phyloP scores from a whole-genome alignment of 345 rosid genomes.

The Nephelium lappaceum region DNA sequence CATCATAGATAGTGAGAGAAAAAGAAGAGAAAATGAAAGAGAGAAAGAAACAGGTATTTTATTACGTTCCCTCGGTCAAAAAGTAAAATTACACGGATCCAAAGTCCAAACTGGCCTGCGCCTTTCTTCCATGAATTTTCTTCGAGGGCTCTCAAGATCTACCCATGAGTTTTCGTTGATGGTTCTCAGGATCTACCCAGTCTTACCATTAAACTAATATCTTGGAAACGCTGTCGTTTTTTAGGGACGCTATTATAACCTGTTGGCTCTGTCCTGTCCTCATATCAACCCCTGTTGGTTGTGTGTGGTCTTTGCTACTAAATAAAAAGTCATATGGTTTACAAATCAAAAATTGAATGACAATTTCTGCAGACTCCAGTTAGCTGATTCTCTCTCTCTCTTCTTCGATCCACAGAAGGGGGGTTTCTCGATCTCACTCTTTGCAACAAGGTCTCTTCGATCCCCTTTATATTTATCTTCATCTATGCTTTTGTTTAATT shows the following conservation, averaged over 20 bases:
- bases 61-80: too few relatives aligned
- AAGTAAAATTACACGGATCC: too few relatives aligned
- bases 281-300: not conserved
- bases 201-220: not conserved
- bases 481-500: not conserved
- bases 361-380: not conserved
- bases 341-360: not conserved
- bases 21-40: too few relatives aligned
- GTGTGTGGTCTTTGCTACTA: not conserved
- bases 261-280: not conserved
- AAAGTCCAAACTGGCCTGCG: conserved; percentile 8
- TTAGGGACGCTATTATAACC: too few relatives aligned
- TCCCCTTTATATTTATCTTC: not conserved
- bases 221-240: not conserved
- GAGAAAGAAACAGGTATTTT: too few relatives aligned
- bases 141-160: too few relatives aligned
- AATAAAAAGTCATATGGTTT: not conserved
- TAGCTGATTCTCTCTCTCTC: not conserved
- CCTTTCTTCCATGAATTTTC: conserved; percentile 33
- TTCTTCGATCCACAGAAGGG: not conserved
- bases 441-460: conserved; percentile 3
- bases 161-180: conserved; percentile 9
- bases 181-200: too few relatives aligned
- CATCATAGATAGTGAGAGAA: too few relatives aligned
- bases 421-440: conserved; percentile 5